Base-by-base conservation (phyloP, 768 basidiomycete species). In the Trametes cingulata region DNA sequence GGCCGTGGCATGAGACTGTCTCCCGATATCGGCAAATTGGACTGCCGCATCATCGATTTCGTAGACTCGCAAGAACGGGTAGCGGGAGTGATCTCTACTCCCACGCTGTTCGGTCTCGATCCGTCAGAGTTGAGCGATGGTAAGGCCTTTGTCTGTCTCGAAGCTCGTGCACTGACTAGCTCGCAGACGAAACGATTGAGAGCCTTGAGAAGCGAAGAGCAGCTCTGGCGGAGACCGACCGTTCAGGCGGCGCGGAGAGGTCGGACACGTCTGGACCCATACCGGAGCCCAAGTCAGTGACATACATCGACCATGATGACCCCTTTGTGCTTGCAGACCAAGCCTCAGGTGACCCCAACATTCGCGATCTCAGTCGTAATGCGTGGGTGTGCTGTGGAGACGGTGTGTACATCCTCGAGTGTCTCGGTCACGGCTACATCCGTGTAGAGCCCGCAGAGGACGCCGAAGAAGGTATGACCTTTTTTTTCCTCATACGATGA, bases 21-120 rank as follows among this genome's bases (percentile, higher is more conserved):
- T 2, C 90, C 91, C 9, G 69, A 69, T 8, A 93, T 91, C 0
- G 90, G 86, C 52, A 98, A 98, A 73, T 65, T 71, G 45, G 85
- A 96, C 69, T 98, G 95, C 71, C 85, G 82, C 13, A 85, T 98
- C 58, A 90, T 98, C 63, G 95, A 98, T 70, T 90, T 97, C 63
- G 93, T 95, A 15, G 93, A 95, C 68, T 88, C 84, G 39, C 77
- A 83, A 20, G 77, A 76, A 37, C 82, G 88, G 9, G 82, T 93
- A 3, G 71, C 81, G 8, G 92, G 93, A 12, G 77, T 95, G 25
- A 76, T 94, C 24, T 91, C 86, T 15, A 80, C 83, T 12, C 95
- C 95, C 0, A 92, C 90, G 7, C 74, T 98, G 12, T 90, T 95
- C 68, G 95, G 95, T 0, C 74, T 98, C 4, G 86, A 91, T 68